phyloP scores from a whole-genome alignment of 306 rosid genomes.

The Malus fusca region DNA sequence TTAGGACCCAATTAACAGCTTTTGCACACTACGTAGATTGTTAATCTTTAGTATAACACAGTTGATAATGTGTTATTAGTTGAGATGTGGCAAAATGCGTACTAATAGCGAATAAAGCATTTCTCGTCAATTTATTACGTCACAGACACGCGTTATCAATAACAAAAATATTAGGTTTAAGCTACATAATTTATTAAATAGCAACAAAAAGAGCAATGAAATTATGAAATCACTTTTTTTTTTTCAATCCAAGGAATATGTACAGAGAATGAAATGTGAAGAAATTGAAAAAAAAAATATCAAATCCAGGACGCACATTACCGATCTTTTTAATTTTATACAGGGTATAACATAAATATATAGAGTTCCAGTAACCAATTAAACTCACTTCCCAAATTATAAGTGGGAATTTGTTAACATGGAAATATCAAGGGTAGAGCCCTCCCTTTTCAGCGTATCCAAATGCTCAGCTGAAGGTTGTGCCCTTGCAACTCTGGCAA shows the following conservation, averaged over 20 bases:
- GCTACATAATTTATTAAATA: too few relatives aligned
- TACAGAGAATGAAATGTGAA: neutral
- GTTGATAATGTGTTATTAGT: too few relatives aligned
- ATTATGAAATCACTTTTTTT: neutral
- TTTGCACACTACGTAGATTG: too few relatives aligned
- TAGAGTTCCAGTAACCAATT: neutral
- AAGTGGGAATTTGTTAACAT: neutral
- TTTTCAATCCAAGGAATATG: neutral
- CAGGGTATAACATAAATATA: neutral
- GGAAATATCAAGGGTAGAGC: constrained; percentile 18
- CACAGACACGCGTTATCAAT: too few relatives aligned
- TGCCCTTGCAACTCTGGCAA: constrained; percentile 23
- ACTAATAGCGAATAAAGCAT: too few relatives aligned
- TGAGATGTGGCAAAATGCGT: too few relatives aligned
- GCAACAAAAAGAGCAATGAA: neutral
- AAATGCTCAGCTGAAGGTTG: constrained; percentile 18
- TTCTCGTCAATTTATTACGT: too few relatives aligned
- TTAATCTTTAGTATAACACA: too few relatives aligned
- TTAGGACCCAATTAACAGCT: too few relatives aligned
- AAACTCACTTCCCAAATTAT: neutral
- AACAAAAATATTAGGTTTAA: too few relatives aligned
- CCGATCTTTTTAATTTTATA: neutral
- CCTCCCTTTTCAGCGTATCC: constrained; percentile 13
- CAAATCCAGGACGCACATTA: neutral
- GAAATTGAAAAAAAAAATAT: neutral